A percentile compares a stretch with the other conserved stretches of the same genome.
Conservation (phyloP, 306 rosid genomes). For the Quillaja saponaria region DNA sequence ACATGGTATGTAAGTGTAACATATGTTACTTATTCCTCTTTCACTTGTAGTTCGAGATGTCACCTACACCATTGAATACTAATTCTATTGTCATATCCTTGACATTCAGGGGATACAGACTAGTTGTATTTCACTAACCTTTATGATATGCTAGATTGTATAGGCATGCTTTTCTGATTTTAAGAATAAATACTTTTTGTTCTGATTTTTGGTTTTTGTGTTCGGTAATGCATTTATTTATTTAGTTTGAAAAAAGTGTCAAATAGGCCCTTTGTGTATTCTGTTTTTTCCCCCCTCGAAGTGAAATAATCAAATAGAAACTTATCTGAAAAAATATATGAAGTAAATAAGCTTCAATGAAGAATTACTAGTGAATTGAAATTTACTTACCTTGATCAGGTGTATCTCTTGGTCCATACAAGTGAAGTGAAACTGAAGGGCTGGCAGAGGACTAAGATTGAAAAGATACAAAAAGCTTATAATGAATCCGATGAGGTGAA, state of each 20-base stretch:
- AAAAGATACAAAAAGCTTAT: slow-evolving; percentile 37
- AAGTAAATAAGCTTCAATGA: slow-evolving; percentile 11
- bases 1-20: no score
- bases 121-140: neutral
- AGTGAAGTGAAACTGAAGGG: slow-evolving; percentile 61
- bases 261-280: slow-evolving; percentile 6
- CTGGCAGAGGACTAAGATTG: slow-evolving; percentile 48
- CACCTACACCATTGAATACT: no score
- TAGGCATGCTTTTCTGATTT: slow-evolving; percentile 17
- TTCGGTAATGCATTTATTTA: slow-evolving; percentile 10
- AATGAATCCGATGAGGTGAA: slow-evolving; percentile 46
- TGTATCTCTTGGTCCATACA: slow-evolving; percentile 84
- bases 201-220: slow-evolving; percentile 25
- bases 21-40: slow-evolving; percentile 35
- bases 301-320: slow-evolving; percentile 19
- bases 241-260: no score
- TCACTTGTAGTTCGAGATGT: slow-evolving; percentile 11
- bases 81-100: neutral
- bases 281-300: no score
- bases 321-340: slow-evolving; percentile 19
- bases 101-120: neutral
- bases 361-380: slow-evolving; percentile 34
- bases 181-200: neutral
- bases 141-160: slow-evolving; percentile 17
- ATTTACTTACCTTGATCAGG: slow-evolving; percentile 51